Evolutionary conservation across 2,329 filamentous ascomycete species (phyloP), one percentile per base, ranked within the genome.

Genomic region (Fusarium duplospermum): DNA sequence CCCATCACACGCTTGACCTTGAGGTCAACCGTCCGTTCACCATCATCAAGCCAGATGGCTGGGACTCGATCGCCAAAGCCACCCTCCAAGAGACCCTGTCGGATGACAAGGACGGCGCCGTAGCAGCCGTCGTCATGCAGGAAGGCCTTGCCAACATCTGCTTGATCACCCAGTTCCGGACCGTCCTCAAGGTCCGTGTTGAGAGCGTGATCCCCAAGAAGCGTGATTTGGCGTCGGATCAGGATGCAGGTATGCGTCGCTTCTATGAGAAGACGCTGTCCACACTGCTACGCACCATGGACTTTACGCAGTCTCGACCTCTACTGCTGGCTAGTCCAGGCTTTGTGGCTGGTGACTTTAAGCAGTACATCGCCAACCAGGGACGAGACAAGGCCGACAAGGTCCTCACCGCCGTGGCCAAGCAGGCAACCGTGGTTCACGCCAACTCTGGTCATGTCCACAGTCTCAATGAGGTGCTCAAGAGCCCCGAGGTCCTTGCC

Each of bases 51-150:
- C 89, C 89, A 42, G 92, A 83, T 64, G 83, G 95, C 47, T 99
- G 96, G 96, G 96, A 99, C 82, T 95, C 93, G 75, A 91, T 99
- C 13, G 94, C 95, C 4, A 86, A 93, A 57, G 91, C 93, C 68
- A 92, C 93, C 54, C 88, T 99, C 13, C 87, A 89, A 66, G 94
- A 98, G 81, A 93, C 95, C 1, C 88, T 96, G 16, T 92, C 94
- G 77, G 91, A 93, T 76, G 92, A 94, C 74, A 92, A 92, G 78
- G 91, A 93, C 71, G 95, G 94, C 1, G 93, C 96, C 71, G 89
- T 97, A 20, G 94, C 95, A 64, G 96, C 96, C 0, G 92, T 98
- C 1, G 93, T 98, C 27, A 96, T 99, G 93, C 94, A 97, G 78
- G 96, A 98, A 78, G 93, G 93, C 18, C 83, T 93, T 18, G 93